Evolutionary conservation across 169 alveolate genomes (phyloP).

Genomic region (Blepharisma undulans): DNA sequence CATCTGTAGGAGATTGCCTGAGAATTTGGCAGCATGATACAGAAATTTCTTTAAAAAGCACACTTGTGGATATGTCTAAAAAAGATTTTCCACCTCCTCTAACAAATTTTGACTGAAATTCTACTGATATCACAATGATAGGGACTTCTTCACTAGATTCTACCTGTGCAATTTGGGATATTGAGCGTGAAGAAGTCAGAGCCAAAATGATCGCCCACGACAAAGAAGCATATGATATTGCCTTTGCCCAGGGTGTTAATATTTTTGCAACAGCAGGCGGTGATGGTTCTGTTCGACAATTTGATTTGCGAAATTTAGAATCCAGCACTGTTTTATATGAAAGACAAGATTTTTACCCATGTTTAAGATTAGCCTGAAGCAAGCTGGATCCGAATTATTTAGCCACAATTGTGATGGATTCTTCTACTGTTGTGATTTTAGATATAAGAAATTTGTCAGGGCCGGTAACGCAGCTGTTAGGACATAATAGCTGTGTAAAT

Average conservation of each 20-base stretch:
- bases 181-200: slow-evolving; percentile 78
- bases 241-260: slow-evolving; percentile 76
- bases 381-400: slow-evolving; percentile 71
- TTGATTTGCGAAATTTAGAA: slow-evolving; percentile 81
- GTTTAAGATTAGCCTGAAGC: slow-evolving; percentile 85
- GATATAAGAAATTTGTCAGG: slow-evolving; percentile 78
- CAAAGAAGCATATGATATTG: slow-evolving; percentile 90
- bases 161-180: slow-evolving; percentile 93
- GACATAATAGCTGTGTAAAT: slow-evolving; percentile 81
- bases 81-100: slow-evolving; percentile 83
- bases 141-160: slow-evolving; percentile 88
- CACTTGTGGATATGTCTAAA: slow-evolving; percentile 41
- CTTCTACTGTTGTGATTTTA: slow-evolving; percentile 67
- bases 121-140: slow-evolving; percentile 59
- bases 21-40: background rate
- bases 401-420: slow-evolving; percentile 84
- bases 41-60: background rate
- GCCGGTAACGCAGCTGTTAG: slow-evolving; percentile 73
- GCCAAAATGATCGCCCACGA: slow-evolving; percentile 93
- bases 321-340: slow-evolving; percentile 85
- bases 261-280: slow-evolving; percentile 88
- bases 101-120: slow-evolving; percentile 89
- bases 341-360: slow-evolving; percentile 70
- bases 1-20: slow-evolving; percentile 75
- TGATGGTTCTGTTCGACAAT: slow-evolving; percentile 85